Conservation (phyloP, 2,329 filamentous ascomycete species). For the Arthrobotrys musiformis region DNA sequence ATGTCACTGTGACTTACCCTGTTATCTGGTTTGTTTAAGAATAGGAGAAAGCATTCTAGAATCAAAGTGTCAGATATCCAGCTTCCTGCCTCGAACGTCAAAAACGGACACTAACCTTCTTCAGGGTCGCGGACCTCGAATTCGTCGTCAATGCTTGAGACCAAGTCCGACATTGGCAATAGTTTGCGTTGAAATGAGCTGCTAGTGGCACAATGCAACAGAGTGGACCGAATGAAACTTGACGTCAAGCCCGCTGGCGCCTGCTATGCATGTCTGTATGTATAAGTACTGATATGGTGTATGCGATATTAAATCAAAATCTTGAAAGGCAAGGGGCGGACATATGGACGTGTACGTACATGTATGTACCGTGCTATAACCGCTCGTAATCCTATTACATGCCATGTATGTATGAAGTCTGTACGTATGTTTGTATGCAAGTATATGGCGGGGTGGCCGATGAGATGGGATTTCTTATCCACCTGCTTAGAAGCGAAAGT, state of each 20-base stretch:
- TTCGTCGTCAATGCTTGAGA: slow-evolving; percentile 65
- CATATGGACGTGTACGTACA: neutral
- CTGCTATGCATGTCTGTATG: neutral
- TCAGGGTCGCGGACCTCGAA: slow-evolving; percentile 67
- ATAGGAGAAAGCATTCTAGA: slow-evolving; percentile 86
- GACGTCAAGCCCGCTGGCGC: slow-evolving; percentile 15
- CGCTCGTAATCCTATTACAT: too few relatives aligned
- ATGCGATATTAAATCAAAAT: neutral
- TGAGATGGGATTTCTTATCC: slow-evolving; percentile 18
- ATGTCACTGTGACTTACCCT: too few relatives aligned
- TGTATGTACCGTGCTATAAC: neutral
- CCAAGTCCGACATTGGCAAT: slow-evolving; percentile 24
- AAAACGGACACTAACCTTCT: slow-evolving; percentile 67
- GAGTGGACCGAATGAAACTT: neutral
- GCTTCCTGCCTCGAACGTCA: neutral
- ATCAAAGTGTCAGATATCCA: slow-evolving; percentile 17
- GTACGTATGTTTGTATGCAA: neutral
- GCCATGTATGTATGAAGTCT: too few relatives aligned
- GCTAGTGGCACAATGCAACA: slow-evolving; percentile 15
- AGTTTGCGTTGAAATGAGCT: slow-evolving; percentile 16
- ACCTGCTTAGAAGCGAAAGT: slow-evolving; percentile 55
- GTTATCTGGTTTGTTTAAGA: slow-evolving; percentile 66
- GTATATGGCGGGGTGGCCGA: neutral
- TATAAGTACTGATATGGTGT: too few relatives aligned
- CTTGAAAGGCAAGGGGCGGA: neutral